These are phyloP conservation scores for Erodium trifolium DNA, from an alignment of 441 rosid species.

Conservation along the genomic window DNA sequence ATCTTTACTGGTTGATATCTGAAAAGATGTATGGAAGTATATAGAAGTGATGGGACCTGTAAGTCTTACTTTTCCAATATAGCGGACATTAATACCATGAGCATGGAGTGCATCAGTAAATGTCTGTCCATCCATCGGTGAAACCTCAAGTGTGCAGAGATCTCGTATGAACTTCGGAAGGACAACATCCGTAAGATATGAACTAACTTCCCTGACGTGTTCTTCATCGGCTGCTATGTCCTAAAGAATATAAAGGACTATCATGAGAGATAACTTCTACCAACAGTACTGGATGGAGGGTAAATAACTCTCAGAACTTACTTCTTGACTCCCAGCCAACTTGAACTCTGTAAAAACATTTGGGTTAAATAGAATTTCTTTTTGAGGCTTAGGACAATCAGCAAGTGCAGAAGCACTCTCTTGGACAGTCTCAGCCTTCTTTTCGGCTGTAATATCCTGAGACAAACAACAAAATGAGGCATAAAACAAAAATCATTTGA, in stretches of 20 bases:
- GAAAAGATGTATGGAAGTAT: not conserved
- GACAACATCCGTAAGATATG: conserved; percentile 68
- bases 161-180: conserved; percentile 92
- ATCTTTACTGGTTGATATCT: conserved; percentile 3
- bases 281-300: conserved; percentile 4
- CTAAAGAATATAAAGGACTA: conserved; percentile 29
- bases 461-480: conserved; percentile 16
- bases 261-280: conserved; percentile 4
- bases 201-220: conserved; percentile 81
- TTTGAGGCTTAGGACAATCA: conserved; percentile 35
- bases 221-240: conserved; percentile 81
- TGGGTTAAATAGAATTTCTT: conserved; percentile 81
- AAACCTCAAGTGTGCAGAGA: conserved; percentile 95
- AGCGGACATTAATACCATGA: conserved; percentile 92
- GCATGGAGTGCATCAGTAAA: conserved; percentile 98
- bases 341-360: conserved; percentile 91
- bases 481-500: conserved; percentile 6
- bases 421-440: conserved; percentile 25
- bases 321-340: conserved; percentile 84
- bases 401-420: conserved; percentile 34
- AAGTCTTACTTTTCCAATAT: conserved; percentile 74
- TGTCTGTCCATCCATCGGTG: conserved; percentile 99
- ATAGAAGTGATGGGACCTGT: conserved; percentile 2
- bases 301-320: conserved; percentile 20
- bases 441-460: conserved; percentile 38